These are phyloP conservation scores for Pseudocercospora pini-densiflorae DNA, from an alignment of 2,329 filamentous ascomycete genomes.

Conservation along the genomic window DNA sequence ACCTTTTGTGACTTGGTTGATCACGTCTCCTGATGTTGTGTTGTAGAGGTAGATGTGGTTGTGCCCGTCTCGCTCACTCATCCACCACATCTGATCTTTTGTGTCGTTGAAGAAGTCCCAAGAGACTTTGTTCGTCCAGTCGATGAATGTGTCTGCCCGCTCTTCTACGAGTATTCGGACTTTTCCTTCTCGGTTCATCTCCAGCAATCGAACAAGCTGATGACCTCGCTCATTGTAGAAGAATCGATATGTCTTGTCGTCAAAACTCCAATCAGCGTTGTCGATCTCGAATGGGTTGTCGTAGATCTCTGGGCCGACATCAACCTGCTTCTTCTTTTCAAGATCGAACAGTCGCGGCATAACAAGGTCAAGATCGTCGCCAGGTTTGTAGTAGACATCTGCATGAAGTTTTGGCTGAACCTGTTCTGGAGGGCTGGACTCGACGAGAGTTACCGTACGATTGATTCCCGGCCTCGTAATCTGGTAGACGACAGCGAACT, in stretches of 20 bases:
- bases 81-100: slow-evolving; percentile 12
- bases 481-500: slow-evolving; percentile 15
- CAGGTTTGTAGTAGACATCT: background rate
- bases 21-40: background rate
- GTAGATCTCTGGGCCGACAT: background rate
- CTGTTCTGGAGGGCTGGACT: slow-evolving; percentile 9
- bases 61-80: slow-evolving; percentile 13
- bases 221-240: slow-evolving; percentile 6
- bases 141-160: slow-evolving; percentile 7
- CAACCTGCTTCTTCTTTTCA: slow-evolving; percentile 11
- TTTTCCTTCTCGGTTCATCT: slow-evolving; percentile 5
- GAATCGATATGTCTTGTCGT: slow-evolving; percentile 15
- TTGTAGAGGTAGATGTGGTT: slow-evolving; percentile 16
- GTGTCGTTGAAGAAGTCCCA: slow-evolving; percentile 16
- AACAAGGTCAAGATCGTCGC: background rate
- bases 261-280: slow-evolving; percentile 5
- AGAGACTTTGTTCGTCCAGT: slow-evolving; percentile 2
- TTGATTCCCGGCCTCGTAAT: slow-evolving; percentile 2
- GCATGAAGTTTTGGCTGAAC: slow-evolving; percentile 6
- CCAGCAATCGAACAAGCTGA: slow-evolving; percentile 4
- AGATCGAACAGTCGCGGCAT: slow-evolving; percentile 15
- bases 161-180: slow-evolving; percentile 14
- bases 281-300: background rate
- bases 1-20: slow-evolving; percentile 9
- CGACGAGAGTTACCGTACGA: slow-evolving; percentile 6